Evolutionary conservation across 225 moss, liverwort and hornwort species (phyloP).

Genomic region (Physcomitrellopsis africana): DNA sequence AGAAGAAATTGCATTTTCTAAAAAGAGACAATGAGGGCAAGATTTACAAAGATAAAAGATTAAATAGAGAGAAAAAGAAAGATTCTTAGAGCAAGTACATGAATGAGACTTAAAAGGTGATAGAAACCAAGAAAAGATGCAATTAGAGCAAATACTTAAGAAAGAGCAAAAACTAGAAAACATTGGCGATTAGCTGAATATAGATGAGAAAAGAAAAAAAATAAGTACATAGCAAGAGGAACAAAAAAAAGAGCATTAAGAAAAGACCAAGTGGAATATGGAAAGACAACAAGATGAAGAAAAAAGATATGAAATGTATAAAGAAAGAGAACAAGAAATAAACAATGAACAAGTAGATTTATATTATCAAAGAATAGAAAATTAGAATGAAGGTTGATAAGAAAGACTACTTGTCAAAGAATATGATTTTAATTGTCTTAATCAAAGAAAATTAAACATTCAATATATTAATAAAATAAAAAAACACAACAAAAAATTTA

Average conservation of each 20-base stretch:
- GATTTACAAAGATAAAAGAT: constrained; percentile 36
- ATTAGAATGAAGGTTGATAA: constrained; percentile 37
- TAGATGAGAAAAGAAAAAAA: constrained; percentile 40
- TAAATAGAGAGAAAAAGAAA: constrained; percentile 30
- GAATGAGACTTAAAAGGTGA: constrained; percentile 39
- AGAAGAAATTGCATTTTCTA: constrained; percentile 37
- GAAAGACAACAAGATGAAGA: constrained; percentile 48
- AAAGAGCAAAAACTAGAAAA: constrained; percentile 36
- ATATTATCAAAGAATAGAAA: neutral
- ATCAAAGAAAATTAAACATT: constrained; percentile 30
- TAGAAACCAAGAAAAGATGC: constrained; percentile 12
- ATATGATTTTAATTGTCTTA: constrained; percentile 17
- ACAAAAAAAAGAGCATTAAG: constrained; percentile 37
- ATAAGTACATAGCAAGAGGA: constrained; percentile 22
- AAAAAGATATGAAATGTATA: constrained; percentile 18
- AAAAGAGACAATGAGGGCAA: constrained; percentile 35
- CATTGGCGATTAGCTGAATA: constrained; percentile 40
- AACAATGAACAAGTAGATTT: constrained; percentile 19
- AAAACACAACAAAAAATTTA: constrained; percentile 27
- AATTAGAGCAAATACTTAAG: constrained; percentile 11
- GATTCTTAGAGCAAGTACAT: constrained; percentile 35
- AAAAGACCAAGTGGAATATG: constrained; percentile 38
- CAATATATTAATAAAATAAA: constrained; percentile 26
- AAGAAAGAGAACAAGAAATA: constrained; percentile 30
- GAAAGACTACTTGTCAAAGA: constrained; percentile 45